These are phyloP conservation scores for Aspergillus eucalypticola DNA, from an alignment of 2,329 filamentous ascomycete genomes.

Conservation along the genomic window DNA sequence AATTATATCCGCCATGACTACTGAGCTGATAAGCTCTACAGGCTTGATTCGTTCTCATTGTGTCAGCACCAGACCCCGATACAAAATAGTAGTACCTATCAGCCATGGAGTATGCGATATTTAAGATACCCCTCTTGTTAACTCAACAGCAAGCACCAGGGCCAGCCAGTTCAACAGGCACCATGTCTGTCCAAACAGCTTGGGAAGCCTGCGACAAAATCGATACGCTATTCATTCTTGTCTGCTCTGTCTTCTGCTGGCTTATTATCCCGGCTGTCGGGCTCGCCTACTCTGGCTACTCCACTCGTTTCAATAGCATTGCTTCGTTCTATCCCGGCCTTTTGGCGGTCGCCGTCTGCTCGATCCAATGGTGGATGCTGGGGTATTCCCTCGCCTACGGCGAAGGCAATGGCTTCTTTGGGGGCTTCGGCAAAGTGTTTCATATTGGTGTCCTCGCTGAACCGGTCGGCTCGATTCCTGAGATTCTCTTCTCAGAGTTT, in stretches of 20 bases:
- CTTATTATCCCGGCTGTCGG: conserved; percentile 55
- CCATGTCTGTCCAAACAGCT: conserved; percentile 39
- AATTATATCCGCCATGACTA: background rate
- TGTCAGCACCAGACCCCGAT: background rate
- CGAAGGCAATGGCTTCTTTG: conserved; percentile 48
- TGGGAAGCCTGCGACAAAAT: conserved; percentile 55
- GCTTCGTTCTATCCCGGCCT: conserved; percentile 52
- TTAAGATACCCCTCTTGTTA: background rate
- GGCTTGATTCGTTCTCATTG: background rate
- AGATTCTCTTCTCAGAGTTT: conserved; percentile 54
- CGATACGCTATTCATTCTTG: conserved; percentile 54
- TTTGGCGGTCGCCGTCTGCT: conserved; percentile 50
- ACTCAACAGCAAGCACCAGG: background rate
- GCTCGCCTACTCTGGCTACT: conserved; percentile 53
- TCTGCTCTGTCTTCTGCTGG: conserved; percentile 56
- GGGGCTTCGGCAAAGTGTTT: conserved; percentile 48
- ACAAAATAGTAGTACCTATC: background rate
- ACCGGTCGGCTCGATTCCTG: conserved; percentile 53
- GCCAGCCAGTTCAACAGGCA: background rate
- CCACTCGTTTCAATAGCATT: conserved; percentile 50
- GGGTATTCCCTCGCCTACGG: conserved; percentile 54
- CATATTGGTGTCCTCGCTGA: conserved; percentile 50
- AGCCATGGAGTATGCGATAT: background rate
- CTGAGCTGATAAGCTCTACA: conserved; percentile 4
- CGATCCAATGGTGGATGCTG: conserved; percentile 54